A percentile compares a stretch with the other conserved stretches of the same genome.
These are phyloP conservation scores for Tieghemostelium lacteum DNA, from an alignment of 78 protist species.

Conservation along the genomic window DNA sequence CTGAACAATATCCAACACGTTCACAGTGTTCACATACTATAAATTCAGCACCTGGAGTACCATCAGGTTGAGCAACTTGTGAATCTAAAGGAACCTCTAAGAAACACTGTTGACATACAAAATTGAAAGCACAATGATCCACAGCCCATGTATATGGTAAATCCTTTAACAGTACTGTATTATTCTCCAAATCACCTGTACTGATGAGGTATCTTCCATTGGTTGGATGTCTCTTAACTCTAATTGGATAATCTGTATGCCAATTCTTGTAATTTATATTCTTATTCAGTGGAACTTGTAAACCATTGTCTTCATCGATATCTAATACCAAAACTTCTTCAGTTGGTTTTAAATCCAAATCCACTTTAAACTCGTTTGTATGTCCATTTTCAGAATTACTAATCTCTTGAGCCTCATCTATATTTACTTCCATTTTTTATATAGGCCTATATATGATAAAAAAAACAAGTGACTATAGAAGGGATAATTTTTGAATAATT, in stretches of 20 bases:
- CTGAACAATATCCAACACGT: constrained; percentile 54
- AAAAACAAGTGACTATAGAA: too few species aligned
- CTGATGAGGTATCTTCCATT: constrained; percentile 59
- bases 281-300: too few species aligned
- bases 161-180: constrained; percentile 25
- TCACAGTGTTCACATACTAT: constrained; percentile 40
- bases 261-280: constrained; percentile 46
- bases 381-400: not conserved
- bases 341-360: too few species aligned
- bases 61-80: not conserved
- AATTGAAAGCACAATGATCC: constrained; percentile 22
- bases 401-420: not conserved
- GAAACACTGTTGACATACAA: constrained; percentile 75
- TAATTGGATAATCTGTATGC: constrained; percentile 43
- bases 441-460: too few species aligned
- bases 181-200: constrained; percentile 44
- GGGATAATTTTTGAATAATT: too few species aligned
- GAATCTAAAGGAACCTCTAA: constrained; percentile 44
- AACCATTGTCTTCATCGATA: not conserved
- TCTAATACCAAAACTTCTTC: not conserved
- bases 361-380: not conserved
- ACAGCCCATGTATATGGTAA: constrained; percentile 76
- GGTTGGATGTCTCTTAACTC: constrained; percentile 42
- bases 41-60: constrained; percentile 36
- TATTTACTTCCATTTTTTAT: too few species aligned